A percentile compares a stretch with the other conserved stretches of the same genome.
phyloP scores from a whole-genome alignment of 768 basidiomycete species.

The Pleurotus djamor region DNA sequence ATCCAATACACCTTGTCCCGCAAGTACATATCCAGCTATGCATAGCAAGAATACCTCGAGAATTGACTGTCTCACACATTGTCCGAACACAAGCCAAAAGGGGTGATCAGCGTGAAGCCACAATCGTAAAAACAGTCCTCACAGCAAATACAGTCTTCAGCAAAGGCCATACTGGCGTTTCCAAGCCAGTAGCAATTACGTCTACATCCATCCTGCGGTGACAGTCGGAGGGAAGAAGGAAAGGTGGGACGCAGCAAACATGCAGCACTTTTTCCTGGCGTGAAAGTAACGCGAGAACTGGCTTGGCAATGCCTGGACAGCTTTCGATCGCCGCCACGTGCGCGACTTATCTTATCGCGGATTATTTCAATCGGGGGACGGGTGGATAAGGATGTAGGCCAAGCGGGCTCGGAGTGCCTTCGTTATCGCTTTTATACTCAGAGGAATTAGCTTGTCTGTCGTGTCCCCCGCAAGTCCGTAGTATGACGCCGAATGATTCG shows the following conservation, averaged over 20 bases:
- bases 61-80: slow-evolving; percentile 62
- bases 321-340: too few species aligned
- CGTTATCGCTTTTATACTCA: too few species aligned
- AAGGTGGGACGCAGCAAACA: not conserved
- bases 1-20: slow-evolving; percentile 78
- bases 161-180: slow-evolving; percentile 38
- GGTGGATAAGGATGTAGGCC: too few species aligned
- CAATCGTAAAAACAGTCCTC: slow-evolving; percentile 12
- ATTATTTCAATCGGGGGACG: too few species aligned
- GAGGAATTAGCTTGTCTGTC: too few species aligned
- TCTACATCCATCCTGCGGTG: slow-evolving; percentile 4
- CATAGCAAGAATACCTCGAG: slow-evolving; percentile 87
- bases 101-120: not conserved
- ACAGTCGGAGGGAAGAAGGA: not conserved
- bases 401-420: too few species aligned
- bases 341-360: too few species aligned
- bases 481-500: too few species aligned
- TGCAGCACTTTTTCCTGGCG: not conserved
- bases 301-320: not conserved
- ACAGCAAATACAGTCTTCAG: slow-evolving; percentile 61
- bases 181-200: slow-evolving; percentile 3
- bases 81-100: too few species aligned
- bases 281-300: not conserved
- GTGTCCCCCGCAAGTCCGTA: too few species aligned
- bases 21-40: slow-evolving; percentile 80